A percentile compares a stretch with the other conserved stretches of the same genome.
These are phyloP conservation scores for Microcos paniculata DNA, from an alignment of 345 rosid species.

Conservation along the genomic window DNA sequence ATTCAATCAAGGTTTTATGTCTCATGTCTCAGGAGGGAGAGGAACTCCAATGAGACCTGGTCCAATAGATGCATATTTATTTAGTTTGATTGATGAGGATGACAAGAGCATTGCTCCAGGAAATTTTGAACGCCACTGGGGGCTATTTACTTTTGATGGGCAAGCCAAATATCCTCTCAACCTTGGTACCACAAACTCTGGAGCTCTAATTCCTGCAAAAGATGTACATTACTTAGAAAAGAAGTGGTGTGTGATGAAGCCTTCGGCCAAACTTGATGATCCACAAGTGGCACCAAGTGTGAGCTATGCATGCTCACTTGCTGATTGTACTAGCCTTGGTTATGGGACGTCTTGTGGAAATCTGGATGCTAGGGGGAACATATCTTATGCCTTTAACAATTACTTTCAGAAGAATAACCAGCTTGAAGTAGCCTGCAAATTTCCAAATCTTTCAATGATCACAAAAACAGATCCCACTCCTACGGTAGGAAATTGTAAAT, in stretches of 20 bases:
- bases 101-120: constrained; percentile 80
- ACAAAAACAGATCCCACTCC: constrained; percentile 76
- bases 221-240: constrained; percentile 44
- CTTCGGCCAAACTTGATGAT: constrained; percentile 59
- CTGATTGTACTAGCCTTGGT: constrained; percentile 88
- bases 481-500: constrained; percentile 53
- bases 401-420: constrained; percentile 83
- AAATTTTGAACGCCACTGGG: constrained; percentile 93
- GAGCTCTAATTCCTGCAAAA: constrained; percentile 54
- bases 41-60: constrained; percentile 87
- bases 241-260: constrained; percentile 87
- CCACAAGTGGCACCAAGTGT: constrained; percentile 61
- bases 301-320: constrained; percentile 77
- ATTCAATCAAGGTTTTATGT: constrained; percentile 87
- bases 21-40: constrained; percentile 65
- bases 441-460: constrained; percentile 60
- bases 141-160: constrained; percentile 76
- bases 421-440: constrained; percentile 72
- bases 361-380: constrained; percentile 57
- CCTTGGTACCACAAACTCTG: constrained; percentile 78
- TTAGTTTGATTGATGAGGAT: constrained; percentile 86
- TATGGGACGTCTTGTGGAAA: constrained; percentile 78
- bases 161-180: constrained; percentile 63
- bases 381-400: constrained; percentile 90
- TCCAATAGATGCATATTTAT: constrained; percentile 71